These are phyloP conservation scores for Fraxinus baroniana DNA, from an alignment of 305 asterid species.

Conservation along the genomic window DNA sequence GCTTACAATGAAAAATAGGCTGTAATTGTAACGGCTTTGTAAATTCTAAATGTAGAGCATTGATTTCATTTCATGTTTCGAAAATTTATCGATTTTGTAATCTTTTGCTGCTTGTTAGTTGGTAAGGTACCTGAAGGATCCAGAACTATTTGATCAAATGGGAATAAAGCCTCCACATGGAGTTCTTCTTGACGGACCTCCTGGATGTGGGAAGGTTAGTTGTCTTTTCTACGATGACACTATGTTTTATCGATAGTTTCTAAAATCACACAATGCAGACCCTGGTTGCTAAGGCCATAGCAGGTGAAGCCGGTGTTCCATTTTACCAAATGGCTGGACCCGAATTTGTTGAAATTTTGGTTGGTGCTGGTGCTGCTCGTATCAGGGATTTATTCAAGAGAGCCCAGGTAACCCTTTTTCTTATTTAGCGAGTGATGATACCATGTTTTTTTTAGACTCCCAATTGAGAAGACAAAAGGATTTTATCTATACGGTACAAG, in stretches of 20 bases:
- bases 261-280: slow-evolving; percentile 41
- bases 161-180: slow-evolving; percentile 99
- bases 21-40: slow-evolving; percentile 6
- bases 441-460: background rate
- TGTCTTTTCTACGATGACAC: slow-evolving; percentile 12
- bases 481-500: background rate
- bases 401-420: slow-evolving; percentile 64
- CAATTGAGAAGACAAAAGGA: background rate
- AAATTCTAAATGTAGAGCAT: background rate
- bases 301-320: slow-evolving; percentile 99
- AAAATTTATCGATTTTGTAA: slow-evolving; percentile 9
- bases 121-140: slow-evolving; percentile 95
- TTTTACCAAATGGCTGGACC: slow-evolving; percentile 99
- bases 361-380: slow-evolving; percentile 99
- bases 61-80: background rate
- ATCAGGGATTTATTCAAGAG: slow-evolving; percentile 94
- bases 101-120: slow-evolving; percentile 47
- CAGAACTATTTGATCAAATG: slow-evolving; percentile 90
- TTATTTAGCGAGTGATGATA: slow-evolving; percentile 2
- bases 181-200: slow-evolving; percentile 98
- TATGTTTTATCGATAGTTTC: slow-evolving; percentile 4
- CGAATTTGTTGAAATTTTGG: slow-evolving; percentile 90
- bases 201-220: slow-evolving; percentile 98
- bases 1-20: slow-evolving; percentile 18
- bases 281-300: slow-evolving; percentile 96